These are phyloP conservation scores for Acer yangbiense DNA, from an alignment of 345 rosid species.

Conservation along the genomic window DNA sequence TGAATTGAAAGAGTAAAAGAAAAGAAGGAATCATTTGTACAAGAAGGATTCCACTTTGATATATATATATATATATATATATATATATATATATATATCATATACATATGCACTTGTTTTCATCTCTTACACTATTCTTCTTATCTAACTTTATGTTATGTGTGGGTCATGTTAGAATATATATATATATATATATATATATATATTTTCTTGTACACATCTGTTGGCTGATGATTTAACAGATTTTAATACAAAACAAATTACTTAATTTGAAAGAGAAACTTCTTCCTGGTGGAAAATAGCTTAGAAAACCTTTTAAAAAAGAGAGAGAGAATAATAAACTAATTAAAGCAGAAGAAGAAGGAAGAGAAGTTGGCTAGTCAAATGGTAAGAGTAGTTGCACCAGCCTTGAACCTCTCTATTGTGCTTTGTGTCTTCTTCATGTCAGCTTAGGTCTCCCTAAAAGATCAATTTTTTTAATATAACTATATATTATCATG, in stretches of 20 bases:
- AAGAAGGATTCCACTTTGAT: slow-evolving; percentile 32
- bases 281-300: background rate
- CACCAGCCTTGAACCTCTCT: slow-evolving; percentile 23
- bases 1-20: slow-evolving; percentile 17
- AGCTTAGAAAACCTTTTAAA: background rate
- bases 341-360: background rate
- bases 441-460: no score
- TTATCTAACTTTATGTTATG: slow-evolving; percentile 12
- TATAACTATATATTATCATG: no score
- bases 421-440: background rate
- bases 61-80: no score
- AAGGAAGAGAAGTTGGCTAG: slow-evolving; percentile 5
- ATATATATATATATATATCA: background rate
- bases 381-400: slow-evolving; percentile 26
- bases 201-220: background rate
- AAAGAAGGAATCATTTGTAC: slow-evolving; percentile 28
- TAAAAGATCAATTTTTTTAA: slow-evolving; percentile 6
- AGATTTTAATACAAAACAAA: background rate
- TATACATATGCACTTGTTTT: slow-evolving; percentile 18
- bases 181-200: no score
- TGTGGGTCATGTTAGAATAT: slow-evolving; percentile 16
- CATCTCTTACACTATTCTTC: slow-evolving; percentile 20
- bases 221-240: slow-evolving; percentile 22
- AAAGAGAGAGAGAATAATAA: background rate
- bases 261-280: no score